Conservation (phyloP, 2,329 filamentous ascomycete species). For the Cladophialophora psammophila region DNA sequence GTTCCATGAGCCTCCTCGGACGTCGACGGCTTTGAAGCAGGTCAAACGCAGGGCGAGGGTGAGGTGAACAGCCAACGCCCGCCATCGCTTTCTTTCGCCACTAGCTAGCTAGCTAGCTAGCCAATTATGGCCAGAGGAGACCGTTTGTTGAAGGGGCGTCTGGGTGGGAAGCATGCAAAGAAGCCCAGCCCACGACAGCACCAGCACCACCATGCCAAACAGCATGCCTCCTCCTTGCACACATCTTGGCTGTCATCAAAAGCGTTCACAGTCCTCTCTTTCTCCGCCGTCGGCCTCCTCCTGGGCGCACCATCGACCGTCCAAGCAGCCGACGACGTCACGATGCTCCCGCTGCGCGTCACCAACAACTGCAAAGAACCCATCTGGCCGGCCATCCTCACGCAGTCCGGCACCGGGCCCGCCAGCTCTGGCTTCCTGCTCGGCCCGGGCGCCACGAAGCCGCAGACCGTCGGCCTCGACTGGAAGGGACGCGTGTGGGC, state of each 20-base stretch:
- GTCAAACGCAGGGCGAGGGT: too few relatives aligned
- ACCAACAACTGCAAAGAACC: conserved; percentile 75
- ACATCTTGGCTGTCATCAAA: too few relatives aligned
- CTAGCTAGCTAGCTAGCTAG: too few relatives aligned
- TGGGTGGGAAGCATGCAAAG: background rate
- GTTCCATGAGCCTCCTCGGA: too few relatives aligned
- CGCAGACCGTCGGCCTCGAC: conserved; percentile 70
- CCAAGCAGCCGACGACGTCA: background rate
- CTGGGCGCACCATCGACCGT: background rate
- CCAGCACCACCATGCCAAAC: background rate
- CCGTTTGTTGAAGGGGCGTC: too few relatives aligned
- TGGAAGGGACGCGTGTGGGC: conserved; percentile 88
- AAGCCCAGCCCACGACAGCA: background rate
- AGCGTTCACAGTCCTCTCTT: background rate
- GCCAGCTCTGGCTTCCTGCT: conserved; percentile 73
- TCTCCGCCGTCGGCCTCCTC: conserved; percentile 9
- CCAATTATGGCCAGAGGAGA: too few relatives aligned
- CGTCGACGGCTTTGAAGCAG: too few relatives aligned
- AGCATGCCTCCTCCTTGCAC: background rate
- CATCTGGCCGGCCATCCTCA: conserved; percentile 78
- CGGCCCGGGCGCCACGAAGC: conserved; percentile 63
- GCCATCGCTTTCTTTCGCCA: too few relatives aligned
- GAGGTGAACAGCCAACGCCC: too few relatives aligned
- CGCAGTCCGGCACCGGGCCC: conserved; percentile 74
- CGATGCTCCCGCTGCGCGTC: conserved; percentile 66